Percentiles rank a stretch among this genome's conserved stretches.
Evolutionary conservation across 306 rosid genomes (phyloP).

Genomic region (Castanea mollissima): DNA sequence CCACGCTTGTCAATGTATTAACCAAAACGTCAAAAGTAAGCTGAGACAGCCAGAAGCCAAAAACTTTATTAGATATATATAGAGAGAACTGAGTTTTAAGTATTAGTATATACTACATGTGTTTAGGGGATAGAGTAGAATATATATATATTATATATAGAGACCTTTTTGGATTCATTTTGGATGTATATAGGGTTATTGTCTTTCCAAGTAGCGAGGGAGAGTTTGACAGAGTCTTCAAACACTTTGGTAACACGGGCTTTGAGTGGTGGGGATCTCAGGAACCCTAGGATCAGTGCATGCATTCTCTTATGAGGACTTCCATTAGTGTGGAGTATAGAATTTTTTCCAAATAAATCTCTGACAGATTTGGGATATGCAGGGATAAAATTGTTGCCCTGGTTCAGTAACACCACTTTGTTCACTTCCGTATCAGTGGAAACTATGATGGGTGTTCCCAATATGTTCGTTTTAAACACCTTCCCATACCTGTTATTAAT

Average conservation of each 20-base stretch:
- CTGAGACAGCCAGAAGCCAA: constrained; percentile 29
- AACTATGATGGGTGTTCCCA: constrained; percentile 79
- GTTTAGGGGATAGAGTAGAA: not conserved
- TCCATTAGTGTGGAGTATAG: constrained; percentile 71
- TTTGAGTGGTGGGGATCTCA: constrained; percentile 66
- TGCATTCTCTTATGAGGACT: constrained; percentile 61
- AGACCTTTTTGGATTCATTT: constrained; percentile 72
- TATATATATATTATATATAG: not conserved
- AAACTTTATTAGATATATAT: not conserved
- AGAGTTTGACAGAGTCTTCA: constrained; percentile 50
- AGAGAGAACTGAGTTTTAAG: not conserved
- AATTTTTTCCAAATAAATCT: constrained; percentile 69
- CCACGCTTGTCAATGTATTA: constrained; percentile 73
- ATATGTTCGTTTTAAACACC: constrained; percentile 73
- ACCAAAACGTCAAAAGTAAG: constrained; percentile 69
- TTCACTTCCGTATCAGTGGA: constrained; percentile 88
- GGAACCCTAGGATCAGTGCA: constrained; percentile 63
- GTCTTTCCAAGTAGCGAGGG: constrained; percentile 52
- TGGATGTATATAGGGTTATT: constrained; percentile 49
- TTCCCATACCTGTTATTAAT: constrained; percentile 61
- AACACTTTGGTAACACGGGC: constrained; percentile 59
- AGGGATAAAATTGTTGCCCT: constrained; percentile 65
- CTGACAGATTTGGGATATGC: constrained; percentile 91
- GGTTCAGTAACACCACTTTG: constrained; percentile 70
- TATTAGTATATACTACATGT: not conserved